Percentiles rank a stretch among this genome's conserved stretches.
Conservation (phyloP, 495 filamentous ascomycete genomes). For the Aspergillus bridgeri region DNA sequence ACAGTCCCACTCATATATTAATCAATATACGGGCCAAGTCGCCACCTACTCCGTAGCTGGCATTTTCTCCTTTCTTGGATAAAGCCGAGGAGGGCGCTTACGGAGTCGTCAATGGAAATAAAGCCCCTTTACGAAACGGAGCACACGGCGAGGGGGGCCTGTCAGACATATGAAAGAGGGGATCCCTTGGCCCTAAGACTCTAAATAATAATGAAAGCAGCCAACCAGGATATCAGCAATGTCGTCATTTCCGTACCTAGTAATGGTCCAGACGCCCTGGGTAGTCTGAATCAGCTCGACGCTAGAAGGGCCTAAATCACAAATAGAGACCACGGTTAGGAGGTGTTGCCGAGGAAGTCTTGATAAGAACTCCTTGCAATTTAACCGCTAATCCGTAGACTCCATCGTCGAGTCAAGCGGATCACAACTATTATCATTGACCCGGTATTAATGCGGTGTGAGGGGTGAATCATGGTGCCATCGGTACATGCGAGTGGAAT, state of each 20-base stretch:
- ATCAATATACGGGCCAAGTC: not conserved
- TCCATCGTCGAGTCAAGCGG: not conserved
- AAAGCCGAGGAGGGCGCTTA: not conserved
- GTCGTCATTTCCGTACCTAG: not conserved
- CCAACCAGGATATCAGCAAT: not conserved
- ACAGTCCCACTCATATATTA: conserved; percentile 6
- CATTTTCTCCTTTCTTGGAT: not conserved
- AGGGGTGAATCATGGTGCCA: not conserved
- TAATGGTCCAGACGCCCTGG: not conserved
- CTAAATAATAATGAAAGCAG: not conserved
- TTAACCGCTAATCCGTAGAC: not conserved
- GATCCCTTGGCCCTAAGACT: not conserved
- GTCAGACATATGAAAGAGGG: not conserved
- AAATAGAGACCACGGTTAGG: not conserved
- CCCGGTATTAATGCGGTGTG: not conserved
- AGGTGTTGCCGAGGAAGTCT: conserved; percentile 5
- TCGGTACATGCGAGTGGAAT: not conserved
- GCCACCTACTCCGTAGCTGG: not conserved
- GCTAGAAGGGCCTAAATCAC: not conserved
- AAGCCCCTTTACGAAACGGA: too few relatives aligned
- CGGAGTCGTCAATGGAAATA: too few relatives aligned
- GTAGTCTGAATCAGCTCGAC: not conserved
- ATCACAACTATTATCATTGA: not conserved
- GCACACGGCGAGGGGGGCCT: too few relatives aligned
- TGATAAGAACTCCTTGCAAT: conserved; percentile 4